Evolutionary conservation across 2,329 filamentous ascomycete genomes (phyloP).

Genomic region (Exophiala oligosperma): DNA sequence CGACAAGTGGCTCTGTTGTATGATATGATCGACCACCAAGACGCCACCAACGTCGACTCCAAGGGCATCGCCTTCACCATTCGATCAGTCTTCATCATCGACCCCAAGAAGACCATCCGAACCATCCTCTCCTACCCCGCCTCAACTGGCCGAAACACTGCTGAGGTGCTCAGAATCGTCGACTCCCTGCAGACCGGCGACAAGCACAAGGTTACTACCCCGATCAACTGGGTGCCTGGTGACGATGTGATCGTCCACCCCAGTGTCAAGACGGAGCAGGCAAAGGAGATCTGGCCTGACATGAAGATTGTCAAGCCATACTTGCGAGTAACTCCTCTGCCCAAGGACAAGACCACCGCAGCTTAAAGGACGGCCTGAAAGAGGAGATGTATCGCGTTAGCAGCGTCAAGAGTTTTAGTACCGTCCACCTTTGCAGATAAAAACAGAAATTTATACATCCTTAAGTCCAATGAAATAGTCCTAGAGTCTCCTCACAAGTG

Average conservation of each 20-base stretch:
- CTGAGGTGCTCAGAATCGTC: slow-evolving; percentile 59
- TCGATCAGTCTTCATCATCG: slow-evolving; percentile 65
- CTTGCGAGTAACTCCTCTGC: slow-evolving; percentile 59
- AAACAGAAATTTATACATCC: no score
- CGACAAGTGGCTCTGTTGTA: slow-evolving; percentile 42
- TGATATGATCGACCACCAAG: slow-evolving; percentile 44
- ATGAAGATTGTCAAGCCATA: slow-evolving; percentile 64
- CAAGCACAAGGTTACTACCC: slow-evolving; percentile 60
- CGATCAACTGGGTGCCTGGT: slow-evolving; percentile 61
- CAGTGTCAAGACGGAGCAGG: slow-evolving; percentile 57
- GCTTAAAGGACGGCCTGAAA: slow-evolving; percentile 26
- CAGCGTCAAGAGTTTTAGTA: no score
- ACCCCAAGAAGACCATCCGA: slow-evolving; percentile 65
- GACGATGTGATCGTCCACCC: slow-evolving; percentile 65
- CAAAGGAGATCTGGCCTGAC: slow-evolving; percentile 60
- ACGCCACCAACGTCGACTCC: slow-evolving; percentile 45
- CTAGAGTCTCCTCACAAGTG: background rate
- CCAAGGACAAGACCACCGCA: slow-evolving; percentile 57
- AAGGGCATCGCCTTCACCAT: slow-evolving; percentile 61
- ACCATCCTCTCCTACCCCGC: slow-evolving; percentile 64
- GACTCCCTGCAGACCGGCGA: slow-evolving; percentile 61
- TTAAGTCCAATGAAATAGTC: background rate
- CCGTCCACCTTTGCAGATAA: no score
- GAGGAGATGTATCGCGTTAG: no score
- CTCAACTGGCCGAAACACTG: slow-evolving; percentile 59